phyloP scores from a whole-genome alignment of 495 filamentous ascomycete genomes.

The Haplographium delicatum region DNA sequence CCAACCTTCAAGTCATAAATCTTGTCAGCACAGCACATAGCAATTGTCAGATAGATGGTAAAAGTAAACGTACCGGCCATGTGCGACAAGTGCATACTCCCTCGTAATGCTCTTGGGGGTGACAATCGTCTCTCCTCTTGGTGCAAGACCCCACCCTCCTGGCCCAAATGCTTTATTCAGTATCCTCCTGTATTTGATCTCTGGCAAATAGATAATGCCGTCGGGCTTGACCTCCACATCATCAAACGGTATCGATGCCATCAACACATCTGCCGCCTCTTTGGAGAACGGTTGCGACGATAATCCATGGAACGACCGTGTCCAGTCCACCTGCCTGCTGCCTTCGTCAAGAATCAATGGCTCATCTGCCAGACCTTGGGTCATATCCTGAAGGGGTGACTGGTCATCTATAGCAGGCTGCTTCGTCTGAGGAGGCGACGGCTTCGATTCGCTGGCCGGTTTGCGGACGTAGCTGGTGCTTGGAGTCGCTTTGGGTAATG shows the following conservation, averaged over 20 bases:
- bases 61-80: slow-evolving; percentile 66
- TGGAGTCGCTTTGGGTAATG: slow-evolving; percentile 15
- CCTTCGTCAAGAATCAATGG: slow-evolving; percentile 28
- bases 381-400: slow-evolving; percentile 28
- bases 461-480: slow-evolving; percentile 19
- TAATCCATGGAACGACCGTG: slow-evolving; percentile 86
- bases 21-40: too few relatives aligned
- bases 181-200: slow-evolving; percentile 97
- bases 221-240: slow-evolving; percentile 97
- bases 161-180: slow-evolving; percentile 90
- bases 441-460: slow-evolving; percentile 3
- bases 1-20: slow-evolving; percentile 68
- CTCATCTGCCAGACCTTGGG: slow-evolving; percentile 28
- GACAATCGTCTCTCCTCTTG: slow-evolving; percentile 84
- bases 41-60: not conserved
- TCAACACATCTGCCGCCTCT: slow-evolving; percentile 67
- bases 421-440: slow-evolving; percentile 7
- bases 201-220: slow-evolving; percentile 91
- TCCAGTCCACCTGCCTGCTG: slow-evolving; percentile 68
- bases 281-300: slow-evolving; percentile 67
- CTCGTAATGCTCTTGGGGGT: slow-evolving; percentile 83
- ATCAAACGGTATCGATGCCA: slow-evolving; percentile 57
- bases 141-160: slow-evolving; percentile 91
- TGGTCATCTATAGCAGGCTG: slow-evolving; percentile 10
- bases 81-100: slow-evolving; percentile 88